Evolutionary conservation across 108 stramenopile species (phyloP).

Genomic region (Cyclotella distinguenda): DNA sequence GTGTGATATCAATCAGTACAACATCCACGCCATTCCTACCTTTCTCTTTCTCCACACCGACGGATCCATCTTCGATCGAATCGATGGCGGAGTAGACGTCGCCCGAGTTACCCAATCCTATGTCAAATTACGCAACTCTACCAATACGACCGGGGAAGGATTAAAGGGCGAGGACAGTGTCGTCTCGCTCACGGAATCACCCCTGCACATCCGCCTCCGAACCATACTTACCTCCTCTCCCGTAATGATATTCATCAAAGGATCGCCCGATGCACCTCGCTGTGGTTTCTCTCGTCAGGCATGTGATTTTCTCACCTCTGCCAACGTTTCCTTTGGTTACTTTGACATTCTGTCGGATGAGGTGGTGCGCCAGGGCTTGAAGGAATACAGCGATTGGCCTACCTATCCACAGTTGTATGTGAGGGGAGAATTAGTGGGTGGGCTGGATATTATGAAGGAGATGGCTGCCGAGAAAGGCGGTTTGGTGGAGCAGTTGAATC

Average conservation of each 20-base stretch:
- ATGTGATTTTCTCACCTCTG: constrained; percentile 68
- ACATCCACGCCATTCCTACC: constrained; percentile 87
- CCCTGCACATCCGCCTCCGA: constrained; percentile 57
- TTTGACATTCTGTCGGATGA: constrained; percentile 90
- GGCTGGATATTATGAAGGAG: constrained; percentile 97
- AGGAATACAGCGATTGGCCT: constrained; percentile 89
- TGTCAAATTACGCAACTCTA: constrained; percentile 28
- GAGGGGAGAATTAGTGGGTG: constrained; percentile 92
- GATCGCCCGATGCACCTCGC: constrained; percentile 74
- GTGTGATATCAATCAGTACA: constrained; percentile 34
- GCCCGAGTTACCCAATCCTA: constrained; percentile 63
- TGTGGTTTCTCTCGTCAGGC: constrained; percentile 95
- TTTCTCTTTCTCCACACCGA: constrained; percentile 71
- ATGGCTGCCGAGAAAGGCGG: constrained; percentile 79
- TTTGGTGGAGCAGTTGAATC: constrained; percentile 55
- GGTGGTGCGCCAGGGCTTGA: constrained; percentile 89
- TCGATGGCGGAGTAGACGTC: constrained; percentile 89
- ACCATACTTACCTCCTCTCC: constrained; percentile 56
- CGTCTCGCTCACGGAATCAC: neutral
- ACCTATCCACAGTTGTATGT: constrained; percentile 97
- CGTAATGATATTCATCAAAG: constrained; percentile 97
- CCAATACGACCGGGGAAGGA: too few relatives aligned
- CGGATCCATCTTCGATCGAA: constrained; percentile 56
- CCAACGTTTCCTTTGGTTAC: constrained; percentile 68
- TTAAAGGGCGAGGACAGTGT: too few relatives aligned